Base-by-base conservation (phyloP, 805 yeast genomes). In the Lachancea lanzarotensis region DNA sequence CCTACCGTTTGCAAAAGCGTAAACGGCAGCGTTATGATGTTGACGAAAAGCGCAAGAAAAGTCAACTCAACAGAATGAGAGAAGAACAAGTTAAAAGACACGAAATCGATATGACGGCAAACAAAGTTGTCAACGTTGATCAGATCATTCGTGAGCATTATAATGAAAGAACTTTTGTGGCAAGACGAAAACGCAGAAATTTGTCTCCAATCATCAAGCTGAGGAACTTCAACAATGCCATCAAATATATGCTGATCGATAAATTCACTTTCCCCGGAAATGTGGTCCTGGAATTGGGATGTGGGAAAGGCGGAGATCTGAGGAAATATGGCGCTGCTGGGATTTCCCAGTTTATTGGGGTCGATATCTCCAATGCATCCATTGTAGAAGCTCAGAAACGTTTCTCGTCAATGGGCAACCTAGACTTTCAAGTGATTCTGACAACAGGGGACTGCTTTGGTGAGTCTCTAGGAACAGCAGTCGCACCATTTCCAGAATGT, bases 291-390 rank as follows among this genome's bases (percentile, higher is more conserved):
- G 99, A 93, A 59, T 65, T 91, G 45, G 96, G 96, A 13, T 90
- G 98, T 66, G 99, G 99, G 12, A 95, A 93, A 63, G 99, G 99
- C 42, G 99, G 99, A 22, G 99, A 93, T 67, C 68, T 93, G 56
- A 79, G 84, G 54, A 93, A 93, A 62, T 91, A 95, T 81, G 84
- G 82, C 42, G 78, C 78, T 53, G 83, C 87, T 1, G 70, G 76
- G 17, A 76, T 87, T 2, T 74, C 78, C 18, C 90, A 89, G 39
- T 86, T 84, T 52, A 79, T 90, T 44, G 98, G 98, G 1, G 74
- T 93, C 25, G 99, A 93, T 65, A 82, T 93, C 36, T 89, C 96
- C 16, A 93, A 90, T 62, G 82, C 83, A 3, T 85, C 96, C 6
- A 81, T 93, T 42, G 71, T 75, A 42, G 96, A 93, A 60, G 98